Percentiles rank a stretch among this genome's conserved stretches.
Evolutionary conservation across 2,329 filamentous ascomycete species (phyloP).

Genomic region (Monilinia fructicola): DNA sequence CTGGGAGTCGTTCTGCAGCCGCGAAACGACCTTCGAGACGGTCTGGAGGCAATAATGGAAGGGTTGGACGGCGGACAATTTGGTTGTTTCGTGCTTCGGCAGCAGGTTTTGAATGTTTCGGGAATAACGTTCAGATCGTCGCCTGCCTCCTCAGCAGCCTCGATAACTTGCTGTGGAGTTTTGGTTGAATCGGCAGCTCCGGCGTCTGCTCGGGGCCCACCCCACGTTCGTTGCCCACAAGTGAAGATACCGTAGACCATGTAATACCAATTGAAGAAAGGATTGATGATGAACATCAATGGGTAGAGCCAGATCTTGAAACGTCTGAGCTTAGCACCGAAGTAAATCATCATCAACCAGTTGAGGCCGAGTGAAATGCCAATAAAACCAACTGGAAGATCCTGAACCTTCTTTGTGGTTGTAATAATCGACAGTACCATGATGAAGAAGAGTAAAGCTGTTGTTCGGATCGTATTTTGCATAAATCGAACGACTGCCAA

Average conservation of each 20-base stretch:
- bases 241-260: slow-evolving; percentile 63
- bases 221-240: slow-evolving; percentile 92
- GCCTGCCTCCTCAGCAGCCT: slow-evolving; percentile 72
- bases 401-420: slow-evolving; percentile 72
- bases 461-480: slow-evolving; percentile 95
- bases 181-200: slow-evolving; percentile 73
- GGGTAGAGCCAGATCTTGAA: slow-evolving; percentile 96
- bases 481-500: slow-evolving; percentile 85
- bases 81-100: slow-evolving; percentile 51
- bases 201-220: slow-evolving; percentile 86
- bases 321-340: slow-evolving; percentile 79
- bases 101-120: slow-evolving; percentile 72
- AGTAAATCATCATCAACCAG: slow-evolving; percentile 95
- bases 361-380: slow-evolving; percentile 89
- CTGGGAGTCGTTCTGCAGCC: slow-evolving; percentile 64
- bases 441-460: slow-evolving; percentile 90
- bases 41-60: slow-evolving; percentile 68
- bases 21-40: slow-evolving; percentile 77
- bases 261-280: slow-evolving; percentile 98
- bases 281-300: slow-evolving; percentile 91
- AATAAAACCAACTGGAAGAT: slow-evolving; percentile 91
- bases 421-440: slow-evolving; percentile 84
- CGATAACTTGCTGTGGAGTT: slow-evolving; percentile 79
- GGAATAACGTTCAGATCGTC: slow-evolving; percentile 90
- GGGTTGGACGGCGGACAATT: slow-evolving; percentile 51